A percentile compares a stretch with the other conserved stretches of the same genome.
phyloP scores from a whole-genome alignment of 1,284 basidiomycete genomes.

The Cryptococcus wingfieldii region DNA sequence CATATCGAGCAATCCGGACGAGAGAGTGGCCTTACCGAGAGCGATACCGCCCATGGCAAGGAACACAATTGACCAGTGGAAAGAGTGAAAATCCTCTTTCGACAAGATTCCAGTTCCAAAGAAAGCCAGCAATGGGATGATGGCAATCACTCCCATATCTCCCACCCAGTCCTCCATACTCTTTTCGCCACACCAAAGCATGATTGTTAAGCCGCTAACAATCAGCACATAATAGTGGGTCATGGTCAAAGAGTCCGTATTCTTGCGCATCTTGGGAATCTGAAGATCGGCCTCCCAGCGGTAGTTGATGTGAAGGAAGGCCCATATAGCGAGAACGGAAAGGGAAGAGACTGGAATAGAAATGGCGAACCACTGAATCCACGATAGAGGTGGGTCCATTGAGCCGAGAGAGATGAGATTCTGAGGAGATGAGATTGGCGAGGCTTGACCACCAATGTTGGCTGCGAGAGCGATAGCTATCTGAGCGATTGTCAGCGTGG shows the following conservation, averaged over 20 bases:
- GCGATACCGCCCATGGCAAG: conserved; percentile 99
- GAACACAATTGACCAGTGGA: conserved; percentile 88
- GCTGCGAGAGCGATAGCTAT: conserved; percentile 94
- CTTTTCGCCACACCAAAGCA: conserved; percentile 86
- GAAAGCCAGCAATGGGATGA: conserved; percentile 89
- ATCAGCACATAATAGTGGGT: conserved; percentile 89
- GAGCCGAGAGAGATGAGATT: conserved; percentile 87
- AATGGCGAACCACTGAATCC: conserved; percentile 92
- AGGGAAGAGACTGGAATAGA: conserved; percentile 83
- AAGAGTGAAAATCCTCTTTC: conserved; percentile 95
- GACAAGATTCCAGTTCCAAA: conserved; percentile 91
- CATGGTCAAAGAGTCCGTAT: conserved; percentile 69
- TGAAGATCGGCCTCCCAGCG: conserved; percentile 75
- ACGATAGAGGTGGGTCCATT: conserved; percentile 84
- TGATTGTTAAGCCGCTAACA: conserved; percentile 83
- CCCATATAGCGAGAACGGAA: conserved; percentile 86
- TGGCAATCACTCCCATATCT: conserved; percentile 96
- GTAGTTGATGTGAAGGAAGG: conserved; percentile 80
- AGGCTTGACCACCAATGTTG: conserved; percentile 96
- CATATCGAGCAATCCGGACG: conserved; percentile 78
- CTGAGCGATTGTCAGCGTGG: conserved; percentile 47
- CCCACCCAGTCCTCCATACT: conserved; percentile 73
- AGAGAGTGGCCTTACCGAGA: conserved; percentile 86
- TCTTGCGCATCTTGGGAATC: conserved; percentile 76
- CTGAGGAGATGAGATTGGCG: conserved; percentile 88